Percentiles rank a stretch among this genome's conserved stretches.
phyloP scores from a whole-genome alignment of 495 filamentous ascomycete genomes.

The Baudoinia panamericana region DNA sequence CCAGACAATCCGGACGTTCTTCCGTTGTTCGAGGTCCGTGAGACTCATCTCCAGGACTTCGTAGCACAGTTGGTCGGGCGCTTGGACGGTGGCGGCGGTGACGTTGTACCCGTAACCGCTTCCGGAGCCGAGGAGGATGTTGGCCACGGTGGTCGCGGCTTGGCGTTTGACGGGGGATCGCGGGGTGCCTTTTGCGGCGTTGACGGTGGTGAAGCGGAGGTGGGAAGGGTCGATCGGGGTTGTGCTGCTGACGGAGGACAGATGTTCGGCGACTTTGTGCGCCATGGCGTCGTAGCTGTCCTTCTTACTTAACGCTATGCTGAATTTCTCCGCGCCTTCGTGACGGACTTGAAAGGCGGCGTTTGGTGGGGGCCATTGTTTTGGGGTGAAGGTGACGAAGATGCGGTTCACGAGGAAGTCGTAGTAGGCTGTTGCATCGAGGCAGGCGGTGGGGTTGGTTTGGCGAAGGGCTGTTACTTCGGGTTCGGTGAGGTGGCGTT shows the following conservation, averaged over 20 bases:
- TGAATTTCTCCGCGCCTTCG: conserved; percentile 47
- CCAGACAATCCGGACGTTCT: conserved; percentile 64
- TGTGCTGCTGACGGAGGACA: conserved; percentile 38
- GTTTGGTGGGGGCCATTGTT: conserved; percentile 30
- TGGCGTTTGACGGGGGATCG: conserved; percentile 63
- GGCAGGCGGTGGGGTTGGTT: conserved; percentile 33
- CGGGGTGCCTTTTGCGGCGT: conserved; percentile 56
- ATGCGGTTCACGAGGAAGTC: conserved; percentile 81
- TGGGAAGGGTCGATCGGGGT: conserved; percentile 49
- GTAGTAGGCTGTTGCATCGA: conserved; percentile 72
- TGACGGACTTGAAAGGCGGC: conserved; percentile 4
- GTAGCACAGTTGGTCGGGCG: conserved; percentile 67
- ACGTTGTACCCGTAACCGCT: conserved; percentile 44
- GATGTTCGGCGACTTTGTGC: conserved; percentile 68
- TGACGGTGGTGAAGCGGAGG: conserved; percentile 76
- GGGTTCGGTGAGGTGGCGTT: conserved; percentile 50
- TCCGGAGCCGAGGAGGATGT: conserved; percentile 49
- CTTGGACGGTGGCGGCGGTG: conserved; percentile 43
- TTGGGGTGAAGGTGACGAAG: conserved; percentile 53
- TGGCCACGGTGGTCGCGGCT: conserved; percentile 48
- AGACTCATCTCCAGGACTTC: conserved; percentile 89
- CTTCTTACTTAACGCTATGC: conserved; percentile 65
- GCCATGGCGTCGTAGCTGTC: conserved; percentile 83
- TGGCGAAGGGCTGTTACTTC: conserved; percentile 34
- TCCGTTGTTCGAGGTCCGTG: conserved; percentile 84